Evolutionary conservation across 768 basidiomycete genomes (phyloP), one percentile per base, ranked within the genome.

Genomic region (Lepiota venenata): DNA sequence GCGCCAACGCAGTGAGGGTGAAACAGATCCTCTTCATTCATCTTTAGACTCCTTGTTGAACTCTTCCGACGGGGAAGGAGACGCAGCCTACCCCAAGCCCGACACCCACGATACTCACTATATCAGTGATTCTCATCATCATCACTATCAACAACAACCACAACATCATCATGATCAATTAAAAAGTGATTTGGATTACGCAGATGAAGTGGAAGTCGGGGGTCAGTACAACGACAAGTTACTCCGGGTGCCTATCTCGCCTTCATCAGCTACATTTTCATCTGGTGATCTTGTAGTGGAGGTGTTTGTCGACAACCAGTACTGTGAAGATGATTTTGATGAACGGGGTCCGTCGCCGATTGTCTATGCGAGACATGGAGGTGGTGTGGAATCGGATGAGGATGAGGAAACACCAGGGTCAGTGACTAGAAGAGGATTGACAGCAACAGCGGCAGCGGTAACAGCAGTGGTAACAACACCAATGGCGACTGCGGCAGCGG

Each of bases 271-370:
- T 20, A 25, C 25, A 25, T 45, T 27, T 11, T 32, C 52, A 29
- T 14, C 39, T 15, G 29, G 12, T 12, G 46, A 32, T n/a, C 46
- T 25, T 6, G 39, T 55, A 3, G n/a, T 52, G 0, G 53, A 55
- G 22, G 53, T 55, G 2, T 55, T 55, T 35, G 47, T 55, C 2
- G 53, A 55, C 12, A 55, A 55, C 21, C 20, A 41, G 7, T 55
- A 55, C 5, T 25, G 25, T 42, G 41, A 47, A 22, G 47, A 38
- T 16, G 52, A 46, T 1, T 5, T 36, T 14, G 53, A 55, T 25
- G 21, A 25, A 2, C 25, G 53, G 29, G 48, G 53, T 47, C 53
- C 53, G 21, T 55, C 53, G 4, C 53, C 53, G 11, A 55, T 55
- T 25, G 10, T 42, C 1, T 55, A 55, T 16, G 53, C 53, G 4